Conservation (phyloP, 2,329 filamentous ascomycete species). For the Curvularia sp. region DNA sequence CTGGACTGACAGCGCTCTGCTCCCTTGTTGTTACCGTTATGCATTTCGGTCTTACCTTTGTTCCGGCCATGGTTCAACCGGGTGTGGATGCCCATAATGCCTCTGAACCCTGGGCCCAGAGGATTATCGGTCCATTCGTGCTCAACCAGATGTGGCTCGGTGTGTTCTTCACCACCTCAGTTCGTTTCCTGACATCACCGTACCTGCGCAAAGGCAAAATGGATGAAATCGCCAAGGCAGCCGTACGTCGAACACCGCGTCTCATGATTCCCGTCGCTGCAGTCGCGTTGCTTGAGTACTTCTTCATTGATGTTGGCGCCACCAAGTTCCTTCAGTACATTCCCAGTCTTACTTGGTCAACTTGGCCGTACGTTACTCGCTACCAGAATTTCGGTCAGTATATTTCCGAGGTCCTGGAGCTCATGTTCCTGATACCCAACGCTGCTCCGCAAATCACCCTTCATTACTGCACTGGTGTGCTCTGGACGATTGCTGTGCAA, state of each 20-base stretch:
- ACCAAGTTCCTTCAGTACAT: constrained; percentile 55
- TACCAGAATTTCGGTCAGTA: constrained; percentile 54
- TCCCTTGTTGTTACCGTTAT: constrained; percentile 55
- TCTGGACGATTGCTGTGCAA: constrained; percentile 60
- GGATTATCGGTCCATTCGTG: constrained; percentile 54
- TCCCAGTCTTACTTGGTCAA: constrained; percentile 57
- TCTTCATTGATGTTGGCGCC: constrained; percentile 55
- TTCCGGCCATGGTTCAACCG: constrained; percentile 47
- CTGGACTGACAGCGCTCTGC: constrained; percentile 55
- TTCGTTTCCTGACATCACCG: constrained; percentile 54
- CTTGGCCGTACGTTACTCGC: constrained; percentile 55
- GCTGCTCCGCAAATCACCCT: constrained; percentile 56
- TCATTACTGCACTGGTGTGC: constrained; percentile 59
- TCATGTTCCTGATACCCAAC: constrained; percentile 58
- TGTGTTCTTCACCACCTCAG: constrained; percentile 58
- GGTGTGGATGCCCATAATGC: constrained; percentile 48
- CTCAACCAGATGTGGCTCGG: constrained; percentile 58
- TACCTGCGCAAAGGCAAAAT: constrained; percentile 55
- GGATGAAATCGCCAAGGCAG: constrained; percentile 54
- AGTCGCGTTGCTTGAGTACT: constrained; percentile 56
- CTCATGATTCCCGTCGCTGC: constrained; percentile 56
- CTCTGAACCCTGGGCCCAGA: constrained; percentile 52
- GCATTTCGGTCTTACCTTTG: constrained; percentile 56
- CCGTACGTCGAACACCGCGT: constrained; percentile 54
- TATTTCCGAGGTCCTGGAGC: constrained; percentile 54